Evolutionary conservation across 805 yeast genomes (phyloP).

Genomic region (Starmerella roubikii): DNA sequence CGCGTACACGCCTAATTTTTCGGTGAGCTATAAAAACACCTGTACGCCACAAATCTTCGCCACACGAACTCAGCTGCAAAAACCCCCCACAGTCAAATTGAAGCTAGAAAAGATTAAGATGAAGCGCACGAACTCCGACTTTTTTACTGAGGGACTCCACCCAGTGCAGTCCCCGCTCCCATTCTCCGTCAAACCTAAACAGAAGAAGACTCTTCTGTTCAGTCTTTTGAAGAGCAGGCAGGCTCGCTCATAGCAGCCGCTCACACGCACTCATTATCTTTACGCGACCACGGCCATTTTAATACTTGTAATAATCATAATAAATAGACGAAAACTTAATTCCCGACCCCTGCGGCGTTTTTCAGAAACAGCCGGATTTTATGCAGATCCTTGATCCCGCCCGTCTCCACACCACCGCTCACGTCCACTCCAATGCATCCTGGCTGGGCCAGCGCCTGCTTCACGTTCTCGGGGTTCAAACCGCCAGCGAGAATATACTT

Average conservation of each 20-base stretch:
- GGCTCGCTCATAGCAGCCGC: too few relatives aligned
- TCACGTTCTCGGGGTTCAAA: constrained; percentile 59
- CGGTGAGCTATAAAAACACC: too few relatives aligned
- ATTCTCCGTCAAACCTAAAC: background rate
- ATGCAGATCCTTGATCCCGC: constrained; percentile 51
- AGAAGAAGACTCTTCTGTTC: constrained; percentile 5
- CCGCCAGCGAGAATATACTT: constrained; percentile 80
- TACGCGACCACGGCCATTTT: too few relatives aligned
- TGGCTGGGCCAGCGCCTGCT: constrained; percentile 32
- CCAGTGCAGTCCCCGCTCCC: constrained; percentile 14
- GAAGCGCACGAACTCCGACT: background rate
- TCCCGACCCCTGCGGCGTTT: too few relatives aligned
- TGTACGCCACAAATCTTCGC: too few relatives aligned
- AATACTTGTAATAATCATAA: too few relatives aligned
- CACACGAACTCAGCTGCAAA: too few relatives aligned
- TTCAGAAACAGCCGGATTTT: constrained; percentile 50
- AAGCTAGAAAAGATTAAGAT: too few relatives aligned
- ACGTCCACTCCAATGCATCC: constrained; percentile 89
- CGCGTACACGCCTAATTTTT: too few relatives aligned
- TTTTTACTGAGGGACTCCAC: constrained; percentile 12
- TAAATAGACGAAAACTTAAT: too few relatives aligned
- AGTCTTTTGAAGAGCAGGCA: constrained; percentile 2
- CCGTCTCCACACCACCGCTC: constrained; percentile 83
- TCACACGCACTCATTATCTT: too few relatives aligned
- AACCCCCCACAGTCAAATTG: too few relatives aligned